phyloP scores from a whole-genome alignment of 106 monocot genomes.

The Triglochin maritima region DNA sequence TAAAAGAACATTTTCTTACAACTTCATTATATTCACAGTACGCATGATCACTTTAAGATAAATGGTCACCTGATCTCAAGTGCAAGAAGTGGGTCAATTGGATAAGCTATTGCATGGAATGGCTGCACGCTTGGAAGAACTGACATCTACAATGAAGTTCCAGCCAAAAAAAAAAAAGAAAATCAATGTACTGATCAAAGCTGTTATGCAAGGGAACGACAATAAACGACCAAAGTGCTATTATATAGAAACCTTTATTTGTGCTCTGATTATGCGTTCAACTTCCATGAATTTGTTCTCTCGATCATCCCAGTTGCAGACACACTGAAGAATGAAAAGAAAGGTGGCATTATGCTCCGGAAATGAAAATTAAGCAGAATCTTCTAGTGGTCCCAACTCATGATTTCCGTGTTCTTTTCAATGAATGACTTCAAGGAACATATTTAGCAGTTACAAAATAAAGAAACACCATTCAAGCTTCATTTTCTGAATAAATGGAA shows the following conservation, averaged over 20 bases:
- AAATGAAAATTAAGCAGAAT: neutral
- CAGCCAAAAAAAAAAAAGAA: constrained; percentile 4
- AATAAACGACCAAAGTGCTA: neutral
- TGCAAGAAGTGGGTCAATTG: constrained; percentile 84
- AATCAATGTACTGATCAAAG: neutral
- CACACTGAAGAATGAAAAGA: constrained; percentile 41
- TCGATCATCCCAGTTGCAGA: constrained; percentile 89
- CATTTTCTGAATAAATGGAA: too few relatives aligned
- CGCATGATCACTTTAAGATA: neutral
- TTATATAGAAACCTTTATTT: constrained; percentile 61
- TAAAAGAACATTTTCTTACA: too few relatives aligned
- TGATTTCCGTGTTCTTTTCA: too few relatives aligned
- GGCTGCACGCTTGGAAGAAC: constrained; percentile 96
- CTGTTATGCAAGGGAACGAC: neutral
- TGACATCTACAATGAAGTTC: constrained; percentile 29
- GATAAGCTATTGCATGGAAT: constrained; percentile 98
- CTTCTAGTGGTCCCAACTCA: too few relatives aligned
- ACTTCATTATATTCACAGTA: too few relatives aligned
- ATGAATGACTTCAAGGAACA: too few relatives aligned
- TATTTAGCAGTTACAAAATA: too few relatives aligned
- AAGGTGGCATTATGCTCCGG: neutral
- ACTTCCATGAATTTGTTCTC: constrained; percentile 74
- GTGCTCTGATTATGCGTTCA: constrained; percentile 78
- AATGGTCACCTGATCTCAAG: constrained; percentile 74
- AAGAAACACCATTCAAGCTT: too few relatives aligned